Evolutionary conservation across 495 filamentous ascomycete species (phyloP).

Genomic region (Oidiodendron maius): DNA sequence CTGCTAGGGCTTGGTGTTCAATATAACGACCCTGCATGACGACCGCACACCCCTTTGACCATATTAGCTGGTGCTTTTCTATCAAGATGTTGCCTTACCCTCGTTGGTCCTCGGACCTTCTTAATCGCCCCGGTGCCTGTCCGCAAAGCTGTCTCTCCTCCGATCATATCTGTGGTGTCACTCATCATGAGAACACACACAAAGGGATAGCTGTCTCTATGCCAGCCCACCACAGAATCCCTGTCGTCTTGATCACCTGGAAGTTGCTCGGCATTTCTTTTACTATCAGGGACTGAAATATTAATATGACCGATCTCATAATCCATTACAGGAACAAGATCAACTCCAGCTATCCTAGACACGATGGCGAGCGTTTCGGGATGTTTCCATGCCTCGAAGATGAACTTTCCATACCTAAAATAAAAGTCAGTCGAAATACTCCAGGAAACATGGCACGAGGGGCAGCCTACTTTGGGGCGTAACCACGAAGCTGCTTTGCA

Average conservation of each 20-base stretch:
- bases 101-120: slow-evolving; percentile 61
- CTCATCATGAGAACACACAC: slow-evolving; percentile 75
- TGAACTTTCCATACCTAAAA: slow-evolving; percentile 54
- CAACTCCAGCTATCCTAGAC: slow-evolving; percentile 69
- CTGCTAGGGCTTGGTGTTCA: slow-evolving; percentile 60
- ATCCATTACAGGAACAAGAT: slow-evolving; percentile 64
- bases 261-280: slow-evolving; percentile 28
- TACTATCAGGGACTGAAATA: slow-evolving; percentile 47
- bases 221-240: slow-evolving; percentile 62
- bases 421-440: not conserved
- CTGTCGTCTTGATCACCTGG: slow-evolving; percentile 54
- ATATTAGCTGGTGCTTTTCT: slow-evolving; percentile 3
- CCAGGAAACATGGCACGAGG: not conserved
- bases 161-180: slow-evolving; percentile 63
- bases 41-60: slow-evolving; percentile 54
- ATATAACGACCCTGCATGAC: slow-evolving; percentile 70
- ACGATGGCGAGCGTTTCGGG: slow-evolving; percentile 58
- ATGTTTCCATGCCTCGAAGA: slow-evolving; percentile 65
- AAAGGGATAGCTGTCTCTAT: slow-evolving; percentile 70
- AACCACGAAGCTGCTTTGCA: slow-evolving; percentile 62
- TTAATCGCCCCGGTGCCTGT: slow-evolving; percentile 56
- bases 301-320: slow-evolving; percentile 73
- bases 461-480: slow-evolving; percentile 52
- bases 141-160: slow-evolving; percentile 63
- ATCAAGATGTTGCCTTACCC: slow-evolving; percentile 20